Percentiles rank a stretch among this genome's conserved stretches.
These are phyloP conservation scores for Vitis hybrid DNA, from an alignment of 177 flowering plant genomes.

Conservation along the genomic window DNA sequence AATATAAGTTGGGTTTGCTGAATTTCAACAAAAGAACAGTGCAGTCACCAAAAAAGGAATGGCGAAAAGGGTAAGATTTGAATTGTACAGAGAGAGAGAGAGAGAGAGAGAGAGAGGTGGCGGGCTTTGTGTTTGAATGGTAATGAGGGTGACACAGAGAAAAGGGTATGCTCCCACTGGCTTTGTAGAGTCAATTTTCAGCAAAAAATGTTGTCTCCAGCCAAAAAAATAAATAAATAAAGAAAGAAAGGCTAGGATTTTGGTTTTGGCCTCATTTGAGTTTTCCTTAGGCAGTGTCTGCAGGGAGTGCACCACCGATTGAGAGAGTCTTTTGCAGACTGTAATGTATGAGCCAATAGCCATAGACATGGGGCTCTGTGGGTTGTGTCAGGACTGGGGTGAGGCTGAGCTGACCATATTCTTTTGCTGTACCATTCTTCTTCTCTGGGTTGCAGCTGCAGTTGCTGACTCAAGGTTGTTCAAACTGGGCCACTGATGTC, in stretches of 20 bases:
- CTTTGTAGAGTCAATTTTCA: constrained; percentile 13
- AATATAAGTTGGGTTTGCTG: not conserved
- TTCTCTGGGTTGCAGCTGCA: too few species aligned
- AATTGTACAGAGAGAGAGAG: not conserved
- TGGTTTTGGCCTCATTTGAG: too few species aligned
- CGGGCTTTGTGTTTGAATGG: constrained; percentile 45
- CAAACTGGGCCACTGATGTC: too few species aligned
- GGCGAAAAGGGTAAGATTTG: not conserved
- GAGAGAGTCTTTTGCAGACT: not conserved
- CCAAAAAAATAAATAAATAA: not conserved
- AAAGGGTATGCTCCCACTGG: constrained; percentile 17
- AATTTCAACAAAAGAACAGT: not conserved
- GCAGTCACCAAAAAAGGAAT: not conserved
- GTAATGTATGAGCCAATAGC: not conserved
- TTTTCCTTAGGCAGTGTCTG: too few species aligned
- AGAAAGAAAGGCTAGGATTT: too few species aligned
- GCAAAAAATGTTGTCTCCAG: constrained; percentile 1
- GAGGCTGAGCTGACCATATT: not conserved
- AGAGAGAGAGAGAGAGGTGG: constrained; percentile 19
- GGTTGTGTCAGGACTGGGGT: not conserved
- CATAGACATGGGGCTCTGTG: too few species aligned
- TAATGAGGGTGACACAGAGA: not conserved
- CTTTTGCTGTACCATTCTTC: too few species aligned
- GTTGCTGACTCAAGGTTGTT: too few species aligned
- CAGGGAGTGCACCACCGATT: not conserved